Percentiles rank a stretch among this genome's conserved stretches.
Conservation (phyloP, 352 stramenopile species). For the Phytophthora fragariae region DNA sequence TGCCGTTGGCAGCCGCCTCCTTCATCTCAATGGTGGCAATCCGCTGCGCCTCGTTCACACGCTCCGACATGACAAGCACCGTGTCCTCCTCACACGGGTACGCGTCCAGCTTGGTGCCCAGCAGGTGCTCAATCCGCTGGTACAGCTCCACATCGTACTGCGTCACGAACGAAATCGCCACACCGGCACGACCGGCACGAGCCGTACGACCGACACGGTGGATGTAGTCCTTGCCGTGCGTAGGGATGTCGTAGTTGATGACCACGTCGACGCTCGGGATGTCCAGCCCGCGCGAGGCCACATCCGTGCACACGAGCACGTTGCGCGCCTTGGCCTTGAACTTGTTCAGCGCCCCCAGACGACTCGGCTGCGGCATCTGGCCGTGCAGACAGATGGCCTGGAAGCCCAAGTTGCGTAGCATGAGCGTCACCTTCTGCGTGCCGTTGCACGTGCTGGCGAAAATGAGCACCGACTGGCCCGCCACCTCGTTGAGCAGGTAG, state of each 20-base stretch:
- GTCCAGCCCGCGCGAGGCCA: constrained; percentile 94
- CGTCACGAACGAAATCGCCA: constrained; percentile 98
- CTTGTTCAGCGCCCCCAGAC: constrained; percentile 97
- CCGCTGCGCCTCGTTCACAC: constrained; percentile 97
- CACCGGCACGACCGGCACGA: constrained; percentile 94
- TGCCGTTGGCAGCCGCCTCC: constrained; percentile 71
- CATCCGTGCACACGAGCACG: constrained; percentile 91
- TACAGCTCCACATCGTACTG: constrained; percentile 99
- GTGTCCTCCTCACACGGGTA: constrained; percentile 94
- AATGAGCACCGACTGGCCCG: constrained; percentile 97
- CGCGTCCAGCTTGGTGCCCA: constrained; percentile 83
- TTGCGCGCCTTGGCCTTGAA: constrained; percentile 95
- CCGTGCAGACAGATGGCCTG: constrained; percentile 98
- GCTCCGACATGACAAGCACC: constrained; percentile 96
- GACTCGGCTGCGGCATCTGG: constrained; percentile 98
- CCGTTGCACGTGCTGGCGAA: constrained; percentile 99
- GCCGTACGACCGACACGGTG: constrained; percentile 98
- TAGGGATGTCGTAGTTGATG: constrained; percentile 99
- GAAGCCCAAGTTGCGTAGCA: constrained; percentile 98
- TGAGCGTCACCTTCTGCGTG: constrained; percentile 96
- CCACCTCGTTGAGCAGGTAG: constrained; percentile 98
- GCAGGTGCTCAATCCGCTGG: constrained; percentile 95
- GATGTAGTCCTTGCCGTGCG: constrained; percentile 99
- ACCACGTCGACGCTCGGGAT: constrained; percentile 98
- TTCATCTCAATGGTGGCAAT: constrained; percentile 93